Evolutionary conservation across 495 filamentous ascomycete genomes (phyloP), one percentile per base, ranked within the genome.

Genomic region (Penicillium maclennaniae): DNA sequence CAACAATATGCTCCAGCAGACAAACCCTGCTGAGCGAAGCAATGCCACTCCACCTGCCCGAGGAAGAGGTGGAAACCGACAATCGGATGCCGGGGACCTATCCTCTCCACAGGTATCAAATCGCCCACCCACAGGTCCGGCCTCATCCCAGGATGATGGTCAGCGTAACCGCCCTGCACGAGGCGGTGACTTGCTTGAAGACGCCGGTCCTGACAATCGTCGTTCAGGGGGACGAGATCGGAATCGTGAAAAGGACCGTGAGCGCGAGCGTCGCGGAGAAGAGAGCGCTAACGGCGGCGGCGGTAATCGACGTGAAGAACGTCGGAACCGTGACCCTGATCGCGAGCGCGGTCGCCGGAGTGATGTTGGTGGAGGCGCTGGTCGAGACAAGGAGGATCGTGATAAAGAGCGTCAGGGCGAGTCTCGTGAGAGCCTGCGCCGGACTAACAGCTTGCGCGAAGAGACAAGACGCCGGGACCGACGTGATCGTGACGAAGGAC

Each of bases 1-100:
- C 42, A 77, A 74, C 54, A 72, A 62, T 28, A 67, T 75, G 67
- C 71, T 78, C 25, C 71, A 76, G 43, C 75, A 78, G 48, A 69
- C 71, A 23, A 65, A 63, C 16, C 55, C 67, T 31, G 48, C 56
- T 45, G 73, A 76, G 7, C 69, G 71, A 36, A 51, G 55, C 37
- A 59, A 49, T 25, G 59, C 66, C 27, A 66, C 67, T 6, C 69
- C 68, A 6, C 45, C 66, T 21, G 69, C 72, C 40, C 72, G 75
- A 15, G 73, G 72, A 15, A 58, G 73, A 45, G 73, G 72, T 2
- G 63, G 63, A 27, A 66, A 57, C 19, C 64, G 75, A 48, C 71
- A 72, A 54, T 50, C 67, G 14, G 55, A 47, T 47, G 51, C 34
- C 5, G 46, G 61, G 45, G 66, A 68, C 34, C 56, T 45, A 12